Evolutionary conservation across 768 basidiomycete genomes (phyloP), one percentile per base, ranked within the genome.

Genomic region (Grammothele lineata): DNA sequence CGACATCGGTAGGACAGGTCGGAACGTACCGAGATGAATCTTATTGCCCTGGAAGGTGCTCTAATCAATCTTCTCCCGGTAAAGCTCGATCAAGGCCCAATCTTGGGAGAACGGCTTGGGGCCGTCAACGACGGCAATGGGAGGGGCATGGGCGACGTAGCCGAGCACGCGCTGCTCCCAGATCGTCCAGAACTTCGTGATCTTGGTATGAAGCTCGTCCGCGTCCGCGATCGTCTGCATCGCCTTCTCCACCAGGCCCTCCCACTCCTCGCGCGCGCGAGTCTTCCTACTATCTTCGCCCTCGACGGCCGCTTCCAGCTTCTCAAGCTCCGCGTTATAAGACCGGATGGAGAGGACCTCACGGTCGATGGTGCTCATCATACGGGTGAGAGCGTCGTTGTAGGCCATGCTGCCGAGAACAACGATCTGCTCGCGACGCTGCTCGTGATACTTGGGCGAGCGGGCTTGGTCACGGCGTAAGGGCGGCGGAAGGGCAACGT

Each of bases 401-500:
- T 59, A 67, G 36, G 40, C 55, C 39, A n/a, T 12, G 38, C 43
- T 14, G 30, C 69, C 69, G 36, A 66, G 67, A 15, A 45, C 50
- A 52, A 68, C 44, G 55, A 70, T 55, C 67, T 60, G 45, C 27
- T 57, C 59, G 42, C 23, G 42, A n/a, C 42, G 12, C 7, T 47
- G 44, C 23, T 41, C 52, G n/a, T n/a, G n/a, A n/a, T n/a, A n/a
- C n/a, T n/a, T n/a, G n/a, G n/a, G n/a, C n/a, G n/a, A n/a, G n/a
- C n/a, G n/a, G n/a, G n/a, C n/a, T n/a, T 7, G 7, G 27, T 38
- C 19, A 48, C 45, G 53, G 18, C 50, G 55, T n/a, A 55, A 42
- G 26, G 51, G 45, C 51, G 66, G 65, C 11, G 70, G 66, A 41
- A 57, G 60, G 48, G 58, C 64, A 40, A 71, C 70, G 49, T 72